Evolutionary conservation across 805 yeast genomes (phyloP).

Genomic region (Candida golubevii): DNA sequence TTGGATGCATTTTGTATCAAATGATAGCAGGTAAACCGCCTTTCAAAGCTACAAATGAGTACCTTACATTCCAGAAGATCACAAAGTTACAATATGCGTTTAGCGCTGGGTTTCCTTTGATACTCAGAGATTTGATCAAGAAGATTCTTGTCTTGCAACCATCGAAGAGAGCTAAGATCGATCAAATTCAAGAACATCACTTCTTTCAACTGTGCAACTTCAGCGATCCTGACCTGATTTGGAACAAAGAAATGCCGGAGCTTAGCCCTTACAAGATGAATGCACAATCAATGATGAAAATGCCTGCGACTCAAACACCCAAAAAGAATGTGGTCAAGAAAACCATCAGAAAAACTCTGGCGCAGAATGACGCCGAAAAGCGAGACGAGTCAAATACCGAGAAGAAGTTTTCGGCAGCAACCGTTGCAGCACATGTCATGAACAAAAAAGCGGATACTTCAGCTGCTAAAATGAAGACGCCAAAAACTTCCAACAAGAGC

Average conservation of each 20-base stretch:
- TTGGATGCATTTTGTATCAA: constrained; percentile 56
- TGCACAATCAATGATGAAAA: constrained; percentile 75
- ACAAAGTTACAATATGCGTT: constrained; percentile 74
- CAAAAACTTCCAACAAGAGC: constrained; percentile 1
- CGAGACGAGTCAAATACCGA: constrained; percentile 1
- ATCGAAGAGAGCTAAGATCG: constrained; percentile 53
- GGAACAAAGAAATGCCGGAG: constrained; percentile 67
- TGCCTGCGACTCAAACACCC: constrained; percentile 39
- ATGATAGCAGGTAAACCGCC: constrained; percentile 72
- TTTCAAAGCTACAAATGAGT: constrained; percentile 79
- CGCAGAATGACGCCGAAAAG: constrained; percentile 1
- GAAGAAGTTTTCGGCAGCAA: constrained; percentile 28
- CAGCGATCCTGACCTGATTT: constrained; percentile 57
- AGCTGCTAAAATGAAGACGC: constrained; percentile 8
- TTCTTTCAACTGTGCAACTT: constrained; percentile 73
- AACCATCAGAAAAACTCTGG: constrained; percentile 1
- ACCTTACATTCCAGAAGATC: constrained; percentile 75
- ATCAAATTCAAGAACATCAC: constrained; percentile 56
- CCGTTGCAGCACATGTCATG: constrained; percentile 40
- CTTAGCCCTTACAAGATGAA: constrained; percentile 67
- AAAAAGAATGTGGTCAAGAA: constrained; percentile 3
- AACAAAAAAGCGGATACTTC: constrained; percentile 20
- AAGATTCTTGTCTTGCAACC: constrained; percentile 72
- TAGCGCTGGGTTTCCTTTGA: constrained; percentile 55
- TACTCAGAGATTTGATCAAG: constrained; percentile 60